Percentiles rank a stretch among this genome's conserved stretches.
phyloP scores from a whole-genome alignment of 2,329 filamentous ascomycete genomes.

The Aspergillus pseudonomiae region DNA sequence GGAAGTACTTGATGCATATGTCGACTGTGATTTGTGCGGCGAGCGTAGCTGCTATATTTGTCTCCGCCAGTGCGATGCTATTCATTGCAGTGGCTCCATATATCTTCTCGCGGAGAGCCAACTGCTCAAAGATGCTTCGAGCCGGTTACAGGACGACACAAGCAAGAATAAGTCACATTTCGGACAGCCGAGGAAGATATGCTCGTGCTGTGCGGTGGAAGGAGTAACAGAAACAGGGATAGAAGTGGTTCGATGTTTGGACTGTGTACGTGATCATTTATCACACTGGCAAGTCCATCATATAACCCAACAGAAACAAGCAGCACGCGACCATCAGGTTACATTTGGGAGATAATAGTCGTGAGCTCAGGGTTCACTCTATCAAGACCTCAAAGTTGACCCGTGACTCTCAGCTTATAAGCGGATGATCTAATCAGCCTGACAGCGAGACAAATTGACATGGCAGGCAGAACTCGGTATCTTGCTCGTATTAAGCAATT shows the following conservation, averaged over 20 bases:
- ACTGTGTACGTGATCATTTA: slow-evolving; percentile 34
- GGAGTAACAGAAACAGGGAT: slow-evolving; percentile 39
- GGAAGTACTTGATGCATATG: slow-evolving; percentile 44
- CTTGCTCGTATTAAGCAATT: neutral
- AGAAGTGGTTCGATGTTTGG: slow-evolving; percentile 43
- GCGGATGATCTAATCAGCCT: neutral
- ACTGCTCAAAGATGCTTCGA: slow-evolving; percentile 6
- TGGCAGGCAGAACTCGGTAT: neutral
- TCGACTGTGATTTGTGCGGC: slow-evolving; percentile 44
- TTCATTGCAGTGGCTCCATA: slow-evolving; percentile 28
- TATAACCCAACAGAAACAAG: neutral
- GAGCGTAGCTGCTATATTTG: slow-evolving; percentile 47
- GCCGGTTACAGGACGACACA: slow-evolving; percentile 7
- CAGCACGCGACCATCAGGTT: neutral
- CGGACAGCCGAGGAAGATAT: slow-evolving; percentile 36
- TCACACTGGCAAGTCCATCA: slow-evolving; percentile 17
- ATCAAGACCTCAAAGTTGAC: neutral
- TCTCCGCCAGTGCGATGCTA: slow-evolving; percentile 42
- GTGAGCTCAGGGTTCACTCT: neutral
- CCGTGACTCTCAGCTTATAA: neutral
- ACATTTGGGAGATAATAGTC: neutral
- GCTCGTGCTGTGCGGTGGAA: slow-evolving; percentile 45
- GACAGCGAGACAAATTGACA: neutral
- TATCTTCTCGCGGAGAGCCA: slow-evolving; percentile 6
- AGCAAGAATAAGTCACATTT: neutral